Evolutionary conservation across 2,329 filamentous ascomycete genomes (phyloP).

Genomic region (Lanzia echinophila): DNA sequence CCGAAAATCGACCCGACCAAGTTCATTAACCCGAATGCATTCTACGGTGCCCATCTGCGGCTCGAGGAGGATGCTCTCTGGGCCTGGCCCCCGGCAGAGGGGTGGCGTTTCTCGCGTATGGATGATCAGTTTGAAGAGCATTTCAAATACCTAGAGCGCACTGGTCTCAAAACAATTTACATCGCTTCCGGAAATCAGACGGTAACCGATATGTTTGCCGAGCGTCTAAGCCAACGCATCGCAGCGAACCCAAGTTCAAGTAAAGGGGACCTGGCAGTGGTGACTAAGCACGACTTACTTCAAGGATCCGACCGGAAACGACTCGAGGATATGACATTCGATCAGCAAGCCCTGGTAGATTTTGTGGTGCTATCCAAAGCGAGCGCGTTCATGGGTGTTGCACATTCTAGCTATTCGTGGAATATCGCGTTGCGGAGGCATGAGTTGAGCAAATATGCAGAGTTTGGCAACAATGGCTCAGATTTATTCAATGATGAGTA

Average conservation of each 20-base stretch:
- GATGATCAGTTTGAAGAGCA: constrained; percentile 37
- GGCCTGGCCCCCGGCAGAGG: constrained; percentile 36
- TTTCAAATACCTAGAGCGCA: constrained; percentile 30
- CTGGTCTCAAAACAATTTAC: constrained; percentile 35
- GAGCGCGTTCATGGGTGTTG: constrained; percentile 39
- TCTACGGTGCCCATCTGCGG: constrained; percentile 40
- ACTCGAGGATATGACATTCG: constrained; percentile 37
- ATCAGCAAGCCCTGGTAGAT: constrained; percentile 45
- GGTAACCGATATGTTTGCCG: constrained; percentile 35
- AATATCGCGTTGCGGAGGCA: constrained; percentile 42
- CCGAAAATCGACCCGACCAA: constrained; percentile 13
- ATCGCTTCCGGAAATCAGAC: constrained; percentile 41
- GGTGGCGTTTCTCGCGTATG: constrained; percentile 23
- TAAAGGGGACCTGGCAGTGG: constrained; percentile 17
- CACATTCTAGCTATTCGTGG: constrained; percentile 43
- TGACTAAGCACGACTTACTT: constrained; percentile 39
- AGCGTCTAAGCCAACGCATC: constrained; percentile 23
- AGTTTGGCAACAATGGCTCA: too few species aligned
- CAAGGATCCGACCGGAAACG: constrained; percentile 30
- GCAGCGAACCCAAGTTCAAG: constrained; percentile 31
- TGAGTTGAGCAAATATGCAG: neutral
- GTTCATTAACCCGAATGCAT: constrained; percentile 16
- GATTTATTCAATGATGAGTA: too few species aligned
- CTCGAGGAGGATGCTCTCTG: constrained; percentile 41
- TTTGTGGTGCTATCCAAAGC: constrained; percentile 43